A percentile compares a stretch with the other conserved stretches of the same genome.
Conservation (phyloP, 306 rosid species). For the Prunus mira region DNA sequence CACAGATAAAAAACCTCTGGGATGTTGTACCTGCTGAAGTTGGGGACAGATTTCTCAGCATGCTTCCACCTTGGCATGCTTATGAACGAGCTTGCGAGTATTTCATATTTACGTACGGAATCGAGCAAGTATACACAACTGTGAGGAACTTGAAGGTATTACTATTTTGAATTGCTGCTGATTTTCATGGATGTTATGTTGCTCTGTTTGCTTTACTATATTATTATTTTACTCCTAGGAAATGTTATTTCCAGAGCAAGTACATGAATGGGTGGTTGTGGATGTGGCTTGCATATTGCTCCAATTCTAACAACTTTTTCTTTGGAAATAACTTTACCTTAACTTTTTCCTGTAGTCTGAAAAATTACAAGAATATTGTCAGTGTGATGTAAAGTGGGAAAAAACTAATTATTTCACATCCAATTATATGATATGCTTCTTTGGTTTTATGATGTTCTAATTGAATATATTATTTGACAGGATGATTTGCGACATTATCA, state of each 20-base stretch:
- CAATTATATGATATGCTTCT: neutral
- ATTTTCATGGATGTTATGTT: slow-evolving; percentile 6
- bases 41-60: slow-evolving; percentile 88
- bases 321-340: neutral
- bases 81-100: slow-evolving; percentile 91
- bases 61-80: slow-evolving; percentile 98
- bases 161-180: slow-evolving; percentile 12
- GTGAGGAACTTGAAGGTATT: slow-evolving; percentile 88
- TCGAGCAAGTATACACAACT: slow-evolving; percentile 77
- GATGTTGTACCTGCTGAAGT: slow-evolving; percentile 68
- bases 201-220: neutral
- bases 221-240: neutral
- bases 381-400: neutral
- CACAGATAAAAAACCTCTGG: slow-evolving; percentile 64
- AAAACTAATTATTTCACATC: neutral
- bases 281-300: neutral
- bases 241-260: neutral
- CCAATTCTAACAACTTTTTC: neutral
- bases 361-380: neutral
- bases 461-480: slow-evolving; percentile 32
- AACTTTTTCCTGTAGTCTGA: neutral
- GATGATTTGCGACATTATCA: slow-evolving; percentile 70
- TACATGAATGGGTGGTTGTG: neutral
- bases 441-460: slow-evolving; percentile 8
- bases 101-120: slow-evolving; percentile 70